Evolutionary conservation across 352 stramenopile species (phyloP).

Genomic region (Phytophthora meadii): DNA sequence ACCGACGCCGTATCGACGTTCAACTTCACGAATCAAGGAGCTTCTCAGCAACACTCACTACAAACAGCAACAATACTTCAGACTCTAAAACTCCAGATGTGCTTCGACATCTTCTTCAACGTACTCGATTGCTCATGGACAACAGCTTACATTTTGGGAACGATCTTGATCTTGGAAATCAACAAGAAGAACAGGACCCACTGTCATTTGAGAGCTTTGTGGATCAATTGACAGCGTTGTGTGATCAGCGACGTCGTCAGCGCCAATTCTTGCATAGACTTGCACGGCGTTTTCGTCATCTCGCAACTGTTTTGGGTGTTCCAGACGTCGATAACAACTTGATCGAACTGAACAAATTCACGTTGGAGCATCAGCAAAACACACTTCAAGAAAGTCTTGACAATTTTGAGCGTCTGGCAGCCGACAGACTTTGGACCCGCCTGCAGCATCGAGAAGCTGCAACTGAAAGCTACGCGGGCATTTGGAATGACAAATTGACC

Average conservation of each 20-base stretch:
- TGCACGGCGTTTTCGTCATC: constrained; percentile 26
- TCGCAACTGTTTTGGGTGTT: constrained; percentile 19
- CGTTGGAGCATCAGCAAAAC: constrained; percentile 30
- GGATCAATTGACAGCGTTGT: constrained; percentile 20
- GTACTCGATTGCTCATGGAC: constrained; percentile 12
- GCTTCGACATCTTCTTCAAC: constrained; percentile 15
- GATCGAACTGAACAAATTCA: constrained; percentile 31
- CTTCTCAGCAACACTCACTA: not conserved
- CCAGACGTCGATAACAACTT: constrained; percentile 1
- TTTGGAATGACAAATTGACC: constrained; percentile 16
- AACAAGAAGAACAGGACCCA: constrained; percentile 1
- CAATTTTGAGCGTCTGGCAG: constrained; percentile 40
- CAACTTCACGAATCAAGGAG: not conserved
- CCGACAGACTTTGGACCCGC: constrained; percentile 44
- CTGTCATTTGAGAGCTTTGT: constrained; percentile 22
- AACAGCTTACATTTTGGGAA: constrained; percentile 1
- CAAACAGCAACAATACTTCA: not conserved
- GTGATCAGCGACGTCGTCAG: constrained; percentile 17
- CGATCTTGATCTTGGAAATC: not conserved
- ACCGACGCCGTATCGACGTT: constrained; percentile 14
- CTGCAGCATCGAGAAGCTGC: constrained; percentile 45
- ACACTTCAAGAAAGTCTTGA: constrained; percentile 40
- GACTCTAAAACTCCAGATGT: constrained; percentile 5
- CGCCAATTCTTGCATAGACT: constrained; percentile 25
- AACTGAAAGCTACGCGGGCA: constrained; percentile 9